These are phyloP conservation scores for Zymoseptoria brevis DNA, from an alignment of 2,329 filamentous ascomycete species.

Conservation along the genomic window DNA sequence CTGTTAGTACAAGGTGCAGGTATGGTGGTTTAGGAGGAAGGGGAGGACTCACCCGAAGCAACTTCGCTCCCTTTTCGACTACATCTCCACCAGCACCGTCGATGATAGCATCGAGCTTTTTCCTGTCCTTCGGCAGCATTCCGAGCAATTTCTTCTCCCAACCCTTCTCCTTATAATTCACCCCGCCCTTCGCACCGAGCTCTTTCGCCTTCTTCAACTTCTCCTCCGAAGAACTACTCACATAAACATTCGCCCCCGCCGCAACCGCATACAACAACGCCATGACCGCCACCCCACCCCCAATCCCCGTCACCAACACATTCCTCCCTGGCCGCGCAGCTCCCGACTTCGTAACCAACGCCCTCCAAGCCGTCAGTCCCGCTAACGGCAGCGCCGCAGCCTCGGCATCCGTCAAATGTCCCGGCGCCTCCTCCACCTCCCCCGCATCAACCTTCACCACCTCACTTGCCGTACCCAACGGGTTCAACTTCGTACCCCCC, in stretches of 20 bases:
- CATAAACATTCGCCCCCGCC: conserved; percentile 68
- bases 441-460: conserved; percentile 58
- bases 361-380: conserved; percentile 82
- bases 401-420: conserved; percentile 63
- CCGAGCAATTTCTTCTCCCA: conserved; percentile 71
- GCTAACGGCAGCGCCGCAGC: conserved; percentile 79
- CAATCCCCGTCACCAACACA: conserved; percentile 82
- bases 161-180: conserved; percentile 65
- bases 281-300: conserved; percentile 81
- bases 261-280: conserved; percentile 71
- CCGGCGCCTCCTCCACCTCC: conserved; percentile 70
- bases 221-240: conserved; percentile 64
- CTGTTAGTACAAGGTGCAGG: conserved; percentile 8
- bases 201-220: conserved; percentile 66
- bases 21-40: background rate
- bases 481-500: conserved; percentile 58
- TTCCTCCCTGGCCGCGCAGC: conserved; percentile 60
- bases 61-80: conserved; percentile 55
- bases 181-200: conserved; percentile 74
- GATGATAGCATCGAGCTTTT: conserved; percentile 72
- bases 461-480: conserved; percentile 66
- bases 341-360: conserved; percentile 68
- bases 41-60: conserved; percentile 53
- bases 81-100: conserved; percentile 88
- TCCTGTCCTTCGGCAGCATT: conserved; percentile 56